Conservation (phyloP, 2,329 filamentous ascomycete genomes). For the Aureobasidium vineae region DNA sequence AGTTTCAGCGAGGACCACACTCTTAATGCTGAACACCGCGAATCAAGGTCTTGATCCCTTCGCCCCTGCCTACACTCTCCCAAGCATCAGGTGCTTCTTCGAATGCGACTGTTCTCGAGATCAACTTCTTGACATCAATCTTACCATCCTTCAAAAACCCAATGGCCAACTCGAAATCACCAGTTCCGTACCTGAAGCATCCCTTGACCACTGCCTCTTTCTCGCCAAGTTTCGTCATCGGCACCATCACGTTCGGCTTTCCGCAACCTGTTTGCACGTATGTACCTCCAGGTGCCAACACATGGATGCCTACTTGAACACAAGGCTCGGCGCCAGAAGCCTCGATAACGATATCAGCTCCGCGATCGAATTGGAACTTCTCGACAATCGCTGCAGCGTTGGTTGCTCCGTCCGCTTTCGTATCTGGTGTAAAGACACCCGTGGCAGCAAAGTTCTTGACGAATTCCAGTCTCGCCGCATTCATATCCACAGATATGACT, state of each 20-base stretch:
- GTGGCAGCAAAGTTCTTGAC: slow-evolving; percentile 70
- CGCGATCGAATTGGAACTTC: slow-evolving; percentile 58
- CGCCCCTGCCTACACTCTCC: slow-evolving; percentile 77
- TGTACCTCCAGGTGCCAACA: slow-evolving; percentile 50
- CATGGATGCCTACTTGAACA: slow-evolving; percentile 51
- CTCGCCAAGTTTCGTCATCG: slow-evolving; percentile 82
- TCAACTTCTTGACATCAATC: slow-evolving; percentile 73
- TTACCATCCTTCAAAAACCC: slow-evolving; percentile 70
- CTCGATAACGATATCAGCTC: slow-evolving; percentile 51
- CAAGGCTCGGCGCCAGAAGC: slow-evolving; percentile 50
- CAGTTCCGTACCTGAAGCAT: slow-evolving; percentile 83
- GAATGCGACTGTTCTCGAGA: slow-evolving; percentile 76
- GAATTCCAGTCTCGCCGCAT: slow-evolving; percentile 74
- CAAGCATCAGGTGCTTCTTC: slow-evolving; percentile 82
- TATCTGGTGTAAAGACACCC: slow-evolving; percentile 64
- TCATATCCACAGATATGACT: slow-evolving; percentile 83
- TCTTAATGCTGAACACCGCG: slow-evolving; percentile 35
- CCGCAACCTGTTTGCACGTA: slow-evolving; percentile 86
- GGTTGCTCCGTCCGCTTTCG: slow-evolving; percentile 58
- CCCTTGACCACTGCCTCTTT: slow-evolving; percentile 88
- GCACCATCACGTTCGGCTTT: slow-evolving; percentile 80
- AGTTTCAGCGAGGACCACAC: too few relatives aligned
- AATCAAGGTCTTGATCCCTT: slow-evolving; percentile 67
- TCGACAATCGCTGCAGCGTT: slow-evolving; percentile 69
- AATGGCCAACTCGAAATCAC: slow-evolving; percentile 83